Conservation (phyloP, 495 filamentous ascomycete species). For the Penicillium simplicissimum region DNA sequence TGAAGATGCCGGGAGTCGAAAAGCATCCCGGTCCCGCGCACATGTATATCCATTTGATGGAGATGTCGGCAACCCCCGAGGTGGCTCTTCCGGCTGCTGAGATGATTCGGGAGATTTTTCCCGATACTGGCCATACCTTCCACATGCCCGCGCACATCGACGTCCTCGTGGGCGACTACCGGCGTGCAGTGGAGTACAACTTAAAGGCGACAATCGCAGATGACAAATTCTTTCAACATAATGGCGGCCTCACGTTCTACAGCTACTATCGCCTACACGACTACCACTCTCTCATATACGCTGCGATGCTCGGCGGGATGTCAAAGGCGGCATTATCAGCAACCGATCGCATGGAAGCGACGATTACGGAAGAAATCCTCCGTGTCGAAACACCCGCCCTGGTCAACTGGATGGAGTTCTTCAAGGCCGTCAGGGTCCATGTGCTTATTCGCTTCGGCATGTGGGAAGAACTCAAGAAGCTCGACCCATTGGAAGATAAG, state of each 20-base stretch:
- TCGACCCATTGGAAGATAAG: slow-evolving; percentile 48
- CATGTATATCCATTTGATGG: slow-evolving; percentile 67
- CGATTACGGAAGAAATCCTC: slow-evolving; percentile 55
- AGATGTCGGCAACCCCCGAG: slow-evolving; percentile 63
- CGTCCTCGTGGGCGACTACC: slow-evolving; percentile 63
- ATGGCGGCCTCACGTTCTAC: slow-evolving; percentile 59
- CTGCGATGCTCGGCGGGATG: slow-evolving; percentile 64
- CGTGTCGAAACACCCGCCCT: slow-evolving; percentile 59
- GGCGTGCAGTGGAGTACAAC: slow-evolving; percentile 58
- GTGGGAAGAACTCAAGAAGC: slow-evolving; percentile 54
- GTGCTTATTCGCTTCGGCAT: slow-evolving; percentile 61
- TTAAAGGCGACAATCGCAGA: slow-evolving; percentile 55
- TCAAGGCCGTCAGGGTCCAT: slow-evolving; percentile 60
- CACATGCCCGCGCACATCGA: slow-evolving; percentile 71
- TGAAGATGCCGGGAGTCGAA: slow-evolving; percentile 40
- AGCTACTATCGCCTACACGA: slow-evolving; percentile 62
- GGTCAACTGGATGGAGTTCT: slow-evolving; percentile 67
- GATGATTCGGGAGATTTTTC: slow-evolving; percentile 56
- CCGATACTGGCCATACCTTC: slow-evolving; percentile 61
- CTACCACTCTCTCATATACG: slow-evolving; percentile 64
- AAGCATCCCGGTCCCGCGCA: slow-evolving; percentile 60
- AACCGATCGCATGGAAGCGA: slow-evolving; percentile 45
- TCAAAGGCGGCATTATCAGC: slow-evolving; percentile 54
- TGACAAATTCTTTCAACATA: slow-evolving; percentile 50
- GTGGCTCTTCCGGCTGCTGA: slow-evolving; percentile 54